Evolutionary conservation across 345 rosid genomes (phyloP), one percentile per base, ranked within the genome.

Genomic region (Syzygium oleosum): DNA sequence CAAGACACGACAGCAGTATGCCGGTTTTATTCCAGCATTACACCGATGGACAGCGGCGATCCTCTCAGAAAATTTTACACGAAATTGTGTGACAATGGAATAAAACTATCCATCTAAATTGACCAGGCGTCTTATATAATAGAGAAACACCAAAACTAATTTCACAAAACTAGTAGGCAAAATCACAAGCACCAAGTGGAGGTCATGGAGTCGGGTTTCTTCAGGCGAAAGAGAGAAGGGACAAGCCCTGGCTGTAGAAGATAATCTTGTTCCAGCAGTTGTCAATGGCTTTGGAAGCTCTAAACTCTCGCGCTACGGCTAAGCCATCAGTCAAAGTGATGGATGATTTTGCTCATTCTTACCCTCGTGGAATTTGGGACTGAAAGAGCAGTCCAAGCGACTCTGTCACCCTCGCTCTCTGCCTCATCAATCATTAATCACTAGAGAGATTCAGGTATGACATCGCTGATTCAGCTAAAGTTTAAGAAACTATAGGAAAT

Each of bases 1-100:
- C 31, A 59, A 27, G 8, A 27, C 31, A 12, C 2, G 1, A 59
- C 16, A 1, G 5, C 68, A 12, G 3, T 0, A 25, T 3, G 31
- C 31, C 16, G 8, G 1, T 59, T 27, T 59, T 12, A 1, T 59
- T 59, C 3, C 16, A 0, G 68, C 68, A 59, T 27, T 5, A 59
- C 31, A 12, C 65, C 3, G 7, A 25, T 25, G 65, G 65, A 25
- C 16, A 59, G 65, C 3, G 23, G 31, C 29, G 12, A 27, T 11
- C 61, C 61, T 56, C 61, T 12, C 61, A 56, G 61, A 56, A 56
- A 56, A 56, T 56, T 56, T 58, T 58, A 4, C 63, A 58, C 3
- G 5, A 11, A 58, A 21, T 58, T 12, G 29, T 10, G 65, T 25
- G 29, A 58, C n/a, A 25, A 25, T 12, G 29, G 29, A 10, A 11